Evolutionary conservation across 1,284 basidiomycete genomes (phyloP), one percentile per base, ranked within the genome.

Genomic region (Cystobasidiaceae sp.): DNA sequence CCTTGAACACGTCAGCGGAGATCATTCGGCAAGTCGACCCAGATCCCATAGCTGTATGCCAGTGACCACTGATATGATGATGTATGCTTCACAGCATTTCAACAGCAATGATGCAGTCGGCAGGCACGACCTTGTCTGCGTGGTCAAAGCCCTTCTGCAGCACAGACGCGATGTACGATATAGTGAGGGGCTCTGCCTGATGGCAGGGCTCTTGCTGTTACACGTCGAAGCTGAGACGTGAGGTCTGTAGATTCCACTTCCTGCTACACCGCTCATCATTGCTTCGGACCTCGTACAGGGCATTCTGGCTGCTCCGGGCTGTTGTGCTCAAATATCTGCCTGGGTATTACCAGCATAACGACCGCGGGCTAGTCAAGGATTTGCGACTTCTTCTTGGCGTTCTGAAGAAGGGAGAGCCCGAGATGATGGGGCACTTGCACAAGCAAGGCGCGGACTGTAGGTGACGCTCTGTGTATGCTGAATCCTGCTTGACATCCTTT

Each of bases 161-260:
- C 49, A 64, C 23, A 19, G 37, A 15, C 52, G 44, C 13, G 27
- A 50, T 23, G 19, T 66, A 4, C 21, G 28, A 1, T 66, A 66
- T 28, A 23, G 46, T 37, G 56, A 33, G 30, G 64, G 64, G 0
- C 37, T 66, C 3, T 52, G 57, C 21, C 45, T 49, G 8, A 51
- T 66, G 11, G 56, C 48, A 19, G 56, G 56, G 15, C 34, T 52
- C 21, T 45, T 66, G 8, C 64, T 66, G 15, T 25, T 58, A 13
- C 64, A 66, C 19, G 33, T 46, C 6, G 55, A 58, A 23, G 64
- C 64, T 28, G 64, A 66, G 60, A 51, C 37, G 60, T 62, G n/a
- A n/a, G n/a, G n/a, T n/a, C n/a, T n/a, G n/a, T n/a, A n/a, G n/a
- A n/a, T n/a, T n/a, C n/a, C n/a, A n/a, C n/a, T n/a, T n/a, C n/a